These are phyloP conservation scores for Cyclotella atomus DNA, from an alignment of 108 stramenopile species.

Conservation along the genomic window DNA sequence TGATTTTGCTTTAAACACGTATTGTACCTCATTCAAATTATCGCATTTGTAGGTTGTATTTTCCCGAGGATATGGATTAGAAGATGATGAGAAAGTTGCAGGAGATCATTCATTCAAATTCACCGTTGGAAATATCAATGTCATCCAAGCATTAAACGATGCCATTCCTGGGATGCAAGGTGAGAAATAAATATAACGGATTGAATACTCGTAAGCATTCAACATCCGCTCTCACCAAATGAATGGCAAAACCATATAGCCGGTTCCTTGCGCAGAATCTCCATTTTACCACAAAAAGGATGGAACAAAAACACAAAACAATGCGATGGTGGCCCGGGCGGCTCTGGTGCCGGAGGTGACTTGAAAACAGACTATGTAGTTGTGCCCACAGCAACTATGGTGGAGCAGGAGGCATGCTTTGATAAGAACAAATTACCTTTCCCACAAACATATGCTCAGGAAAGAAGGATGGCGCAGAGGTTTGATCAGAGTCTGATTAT, in stretches of 20 bases:
- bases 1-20: not conserved
- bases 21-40: too few relatives aligned
- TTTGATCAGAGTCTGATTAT: conserved; percentile 90
- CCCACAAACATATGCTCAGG: conserved; percentile 78
- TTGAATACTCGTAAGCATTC: too few relatives aligned
- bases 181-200: not conserved
- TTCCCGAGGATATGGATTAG: conserved; percentile 69
- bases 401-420: conserved; percentile 84
- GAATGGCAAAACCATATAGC: too few relatives aligned
- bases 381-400: conserved; percentile 90
- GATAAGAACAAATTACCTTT: conserved; percentile 82
- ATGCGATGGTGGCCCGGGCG: conserved; percentile 90
- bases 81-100: conserved; percentile 78
- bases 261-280: conserved; percentile 64
- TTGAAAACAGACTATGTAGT: conserved; percentile 78
- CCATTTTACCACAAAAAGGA: conserved; percentile 79
- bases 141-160: conserved; percentile 76
- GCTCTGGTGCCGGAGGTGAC: conserved; percentile 76
- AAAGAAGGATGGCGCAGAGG: conserved; percentile 87
- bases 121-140: conserved; percentile 51
- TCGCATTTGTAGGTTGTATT: conserved; percentile 30
- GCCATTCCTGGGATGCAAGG: conserved; percentile 70
- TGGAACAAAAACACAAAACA: conserved; percentile 71
- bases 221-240: too few relatives aligned
- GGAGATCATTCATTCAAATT: conserved; percentile 72